phyloP scores from a whole-genome alignment of 371 early-diverging fungal species.

The Vairimorpha apis region DNA sequence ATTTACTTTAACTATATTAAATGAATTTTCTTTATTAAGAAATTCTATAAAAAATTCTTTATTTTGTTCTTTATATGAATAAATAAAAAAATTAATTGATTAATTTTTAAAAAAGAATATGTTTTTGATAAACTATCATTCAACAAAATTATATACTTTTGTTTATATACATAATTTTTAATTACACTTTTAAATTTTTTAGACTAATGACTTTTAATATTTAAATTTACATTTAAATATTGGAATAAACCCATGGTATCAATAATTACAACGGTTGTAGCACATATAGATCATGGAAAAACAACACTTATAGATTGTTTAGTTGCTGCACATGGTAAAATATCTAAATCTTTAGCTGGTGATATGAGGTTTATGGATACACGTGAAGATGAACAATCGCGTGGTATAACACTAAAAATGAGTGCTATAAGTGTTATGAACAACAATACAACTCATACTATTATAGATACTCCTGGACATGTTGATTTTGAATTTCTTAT shows the following conservation, averaged over 20 bases:
- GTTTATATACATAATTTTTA: neutral
- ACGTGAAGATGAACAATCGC: conserved; percentile 92
- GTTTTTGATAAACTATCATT: neutral
- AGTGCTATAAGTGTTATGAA: conserved; percentile 83
- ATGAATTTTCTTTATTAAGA: too few species aligned
- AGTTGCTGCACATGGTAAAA: conserved; percentile 87
- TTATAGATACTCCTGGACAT: conserved; percentile 99
- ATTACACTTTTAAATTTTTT: neutral
- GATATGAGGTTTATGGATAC: conserved; percentile 94
- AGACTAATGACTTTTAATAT: too few species aligned
- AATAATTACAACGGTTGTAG: conserved; percentile 69
- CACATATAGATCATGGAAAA: conserved; percentile 94
- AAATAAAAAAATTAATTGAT: too few species aligned
- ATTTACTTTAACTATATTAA: too few species aligned
- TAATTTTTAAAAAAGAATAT: too few species aligned
- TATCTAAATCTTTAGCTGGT: conserved; percentile 85
- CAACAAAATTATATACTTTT: neutral
- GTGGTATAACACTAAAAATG: conserved; percentile 99
- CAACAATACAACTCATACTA: conserved; percentile 58
- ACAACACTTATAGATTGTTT: conserved; percentile 95
- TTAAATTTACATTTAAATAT: neutral
- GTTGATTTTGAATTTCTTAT: conserved; percentile 96
- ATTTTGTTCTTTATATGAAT: too few species aligned
- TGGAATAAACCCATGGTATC: neutral
- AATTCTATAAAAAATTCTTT: too few species aligned